Evolutionary conservation across 192 early-diverging fungal species (phyloP).

Genomic region (Pecoramyces ruminantium): DNA sequence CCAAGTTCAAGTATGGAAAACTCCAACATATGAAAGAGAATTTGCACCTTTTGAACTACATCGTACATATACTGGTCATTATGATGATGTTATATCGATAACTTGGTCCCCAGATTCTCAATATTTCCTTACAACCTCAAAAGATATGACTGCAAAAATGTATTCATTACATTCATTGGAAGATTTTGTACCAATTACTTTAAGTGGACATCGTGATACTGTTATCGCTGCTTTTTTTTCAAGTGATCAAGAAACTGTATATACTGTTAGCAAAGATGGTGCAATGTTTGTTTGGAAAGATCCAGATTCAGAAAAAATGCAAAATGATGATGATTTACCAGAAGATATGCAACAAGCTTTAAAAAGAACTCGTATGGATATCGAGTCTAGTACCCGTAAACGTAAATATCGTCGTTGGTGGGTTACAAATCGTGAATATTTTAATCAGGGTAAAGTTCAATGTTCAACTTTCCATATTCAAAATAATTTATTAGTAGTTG

Average conservation of each 20-base stretch:
- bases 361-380: conserved; percentile 2
- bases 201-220: conserved; percentile 70
- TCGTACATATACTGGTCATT: conserved; percentile 61
- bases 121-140: conserved; percentile 44
- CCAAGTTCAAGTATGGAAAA: conserved; percentile 74
- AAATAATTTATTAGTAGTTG: conserved; percentile 65
- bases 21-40: conserved; percentile 80
- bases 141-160: conserved; percentile 68
- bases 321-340: conserved; percentile 12
- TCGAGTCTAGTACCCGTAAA: not conserved
- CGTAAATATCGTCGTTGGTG: not conserved
- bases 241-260: conserved; percentile 42
- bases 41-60: conserved; percentile 83
- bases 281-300: conserved; percentile 64
- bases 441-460: conserved; percentile 64
- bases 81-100: conserved; percentile 67
- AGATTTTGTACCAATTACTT: conserved; percentile 44
- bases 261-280: conserved; percentile 78
- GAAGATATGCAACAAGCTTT: conserved; percentile 28
- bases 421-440: conserved; percentile 36
- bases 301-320: not conserved
- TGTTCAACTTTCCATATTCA: conserved; percentile 58
- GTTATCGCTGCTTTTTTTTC: conserved; percentile 77
- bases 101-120: conserved; percentile 77
- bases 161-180: conserved; percentile 54